phyloP scores from a whole-genome alignment of 768 basidiomycete genomes.

The Boletellus ananiceps region DNA sequence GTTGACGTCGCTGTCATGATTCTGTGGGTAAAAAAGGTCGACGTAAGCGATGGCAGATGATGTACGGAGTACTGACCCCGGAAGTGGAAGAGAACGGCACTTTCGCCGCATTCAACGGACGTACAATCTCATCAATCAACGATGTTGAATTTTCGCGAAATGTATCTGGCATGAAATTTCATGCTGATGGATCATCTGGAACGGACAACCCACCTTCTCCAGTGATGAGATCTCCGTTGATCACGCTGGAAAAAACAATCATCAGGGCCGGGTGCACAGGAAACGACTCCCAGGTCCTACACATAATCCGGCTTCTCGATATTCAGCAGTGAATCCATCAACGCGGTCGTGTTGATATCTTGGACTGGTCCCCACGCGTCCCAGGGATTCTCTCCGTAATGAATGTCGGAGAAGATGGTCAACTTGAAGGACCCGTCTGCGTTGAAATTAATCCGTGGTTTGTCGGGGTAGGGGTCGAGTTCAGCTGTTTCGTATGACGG shows the following conservation, averaged over 20 bases:
- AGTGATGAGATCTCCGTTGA: slow-evolving; percentile 73
- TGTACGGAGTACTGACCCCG: slow-evolving; percentile 44
- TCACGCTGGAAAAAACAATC: slow-evolving; percentile 39
- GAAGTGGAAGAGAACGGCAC: slow-evolving; percentile 67
- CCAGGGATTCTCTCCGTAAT: slow-evolving; percentile 75
- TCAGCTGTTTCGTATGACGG: neutral
- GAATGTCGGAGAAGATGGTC: slow-evolving; percentile 70
- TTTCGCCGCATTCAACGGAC: slow-evolving; percentile 50
- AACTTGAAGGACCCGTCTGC: slow-evolving; percentile 63
- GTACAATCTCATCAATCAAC: slow-evolving; percentile 60
- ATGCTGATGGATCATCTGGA: neutral
- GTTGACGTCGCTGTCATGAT: slow-evolving; percentile 70
- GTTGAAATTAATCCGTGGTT: slow-evolving; percentile 52
- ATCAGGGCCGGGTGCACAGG: neutral
- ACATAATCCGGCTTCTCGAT: slow-evolving; percentile 67
- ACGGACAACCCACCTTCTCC: slow-evolving; percentile 48
- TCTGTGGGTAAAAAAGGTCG: slow-evolving; percentile 37
- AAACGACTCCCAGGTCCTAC: slow-evolving; percentile 33
- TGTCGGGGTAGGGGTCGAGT: slow-evolving; percentile 41
- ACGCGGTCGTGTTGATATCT: slow-evolving; percentile 54
- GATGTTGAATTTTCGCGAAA: slow-evolving; percentile 62
- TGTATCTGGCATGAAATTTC: slow-evolving; percentile 42
- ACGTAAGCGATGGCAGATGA: neutral
- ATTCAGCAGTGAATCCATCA: slow-evolving; percentile 54
- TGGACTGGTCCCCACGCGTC: slow-evolving; percentile 63